Conservation (phyloP, 805 yeast species). For the Sungouiella thailandica region DNA sequence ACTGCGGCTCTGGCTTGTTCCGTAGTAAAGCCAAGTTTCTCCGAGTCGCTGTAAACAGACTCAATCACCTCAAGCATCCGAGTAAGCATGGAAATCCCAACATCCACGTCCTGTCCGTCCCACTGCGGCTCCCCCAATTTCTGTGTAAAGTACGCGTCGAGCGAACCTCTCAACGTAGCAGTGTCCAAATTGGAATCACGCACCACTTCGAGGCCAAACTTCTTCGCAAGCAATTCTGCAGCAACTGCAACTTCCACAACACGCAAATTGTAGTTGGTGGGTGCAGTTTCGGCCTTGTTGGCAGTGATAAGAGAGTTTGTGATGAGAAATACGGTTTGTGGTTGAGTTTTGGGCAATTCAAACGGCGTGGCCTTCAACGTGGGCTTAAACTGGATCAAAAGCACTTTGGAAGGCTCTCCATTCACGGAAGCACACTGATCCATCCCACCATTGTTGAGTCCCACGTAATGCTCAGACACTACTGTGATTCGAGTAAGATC, state of each 20-base stretch:
- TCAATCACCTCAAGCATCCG: conserved; percentile 43
- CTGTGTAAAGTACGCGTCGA: conserved; percentile 44
- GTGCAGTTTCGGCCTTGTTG: conserved; percentile 67
- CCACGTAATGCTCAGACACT: conserved; percentile 64
- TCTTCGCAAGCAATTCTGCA: conserved; percentile 51
- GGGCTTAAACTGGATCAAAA: conserved; percentile 60
- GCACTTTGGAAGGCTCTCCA: conserved; percentile 54
- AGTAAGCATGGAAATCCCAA: conserved; percentile 36
- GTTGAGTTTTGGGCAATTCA: conserved; percentile 44
- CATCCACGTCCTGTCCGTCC: conserved; percentile 42
- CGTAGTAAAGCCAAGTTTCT: conserved; percentile 44
- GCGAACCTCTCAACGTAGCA: conserved; percentile 62
- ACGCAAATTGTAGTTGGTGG: conserved; percentile 62
- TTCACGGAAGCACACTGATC: conserved; percentile 70
- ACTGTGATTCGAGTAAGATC: conserved; percentile 58
- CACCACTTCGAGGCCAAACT: conserved; percentile 37
- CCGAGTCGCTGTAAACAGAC: conserved; percentile 24
- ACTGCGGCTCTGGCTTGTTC: conserved; percentile 43
- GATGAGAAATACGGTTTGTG: conserved; percentile 49
- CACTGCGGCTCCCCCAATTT: conserved; percentile 29
- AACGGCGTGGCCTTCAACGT: conserved; percentile 49
- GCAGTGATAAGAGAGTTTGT: conserved; percentile 61
- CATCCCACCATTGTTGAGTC: conserved; percentile 78
- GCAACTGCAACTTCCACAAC: conserved; percentile 72
- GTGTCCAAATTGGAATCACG: conserved; percentile 48